Evolutionary conservation across 345 rosid species (phyloP).

Genomic region (Alliaria petiolata): DNA sequence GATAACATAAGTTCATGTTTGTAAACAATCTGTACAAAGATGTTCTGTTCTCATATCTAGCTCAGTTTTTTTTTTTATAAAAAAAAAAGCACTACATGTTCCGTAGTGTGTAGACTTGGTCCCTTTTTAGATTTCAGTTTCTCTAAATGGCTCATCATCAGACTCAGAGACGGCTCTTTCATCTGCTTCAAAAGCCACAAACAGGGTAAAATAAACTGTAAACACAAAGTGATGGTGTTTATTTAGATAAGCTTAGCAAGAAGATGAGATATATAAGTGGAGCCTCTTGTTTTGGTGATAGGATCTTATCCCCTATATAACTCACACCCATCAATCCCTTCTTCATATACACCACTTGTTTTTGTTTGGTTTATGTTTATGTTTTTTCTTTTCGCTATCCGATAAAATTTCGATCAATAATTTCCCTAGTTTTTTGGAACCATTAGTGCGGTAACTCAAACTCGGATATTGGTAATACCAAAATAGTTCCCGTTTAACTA

Average conservation of each 20-base stretch:
- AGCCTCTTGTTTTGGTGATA: constrained; percentile 23
- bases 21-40: neutral
- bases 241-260: constrained; percentile 10
- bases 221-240: constrained; percentile 8
- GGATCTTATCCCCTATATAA: constrained; percentile 18
- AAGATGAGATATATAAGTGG: neutral
- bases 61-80: neutral
- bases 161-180: neutral
- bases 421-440: neutral
- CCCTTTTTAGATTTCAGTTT: neutral
- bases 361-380: neutral
- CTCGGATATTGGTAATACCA: neutral
- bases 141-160: constrained; percentile 10
- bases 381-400: neutral
- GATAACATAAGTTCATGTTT: neutral
- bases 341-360: constrained; percentile 21
- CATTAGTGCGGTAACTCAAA: neutral
- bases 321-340: constrained; percentile 15
- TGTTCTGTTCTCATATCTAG: neutral
- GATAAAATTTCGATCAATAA: neutral
- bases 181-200: constrained; percentile 5
- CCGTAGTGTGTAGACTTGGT: neutral
- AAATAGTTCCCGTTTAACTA: neutral
- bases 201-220: neutral
- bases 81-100: neutral